Conservation (phyloP, 305 asterid genomes). For the Coffea humblotiana region DNA sequence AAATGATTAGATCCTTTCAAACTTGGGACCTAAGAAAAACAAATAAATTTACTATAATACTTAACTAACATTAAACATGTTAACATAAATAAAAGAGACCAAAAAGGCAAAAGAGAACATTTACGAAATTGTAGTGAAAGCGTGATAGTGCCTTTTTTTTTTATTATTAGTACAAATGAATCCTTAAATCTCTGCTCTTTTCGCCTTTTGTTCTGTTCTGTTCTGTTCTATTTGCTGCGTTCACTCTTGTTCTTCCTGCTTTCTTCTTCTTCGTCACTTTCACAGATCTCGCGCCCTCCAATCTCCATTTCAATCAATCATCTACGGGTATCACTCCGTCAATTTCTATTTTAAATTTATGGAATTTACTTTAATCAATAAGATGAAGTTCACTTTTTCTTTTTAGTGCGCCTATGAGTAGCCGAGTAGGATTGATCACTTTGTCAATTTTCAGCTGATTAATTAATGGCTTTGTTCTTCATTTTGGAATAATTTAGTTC, state of each 20-base stretch:
- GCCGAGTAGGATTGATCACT: background rate
- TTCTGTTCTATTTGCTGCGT: slow-evolving; percentile 5
- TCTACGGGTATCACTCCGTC: slow-evolving; percentile 1
- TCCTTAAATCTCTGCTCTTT: slow-evolving; percentile 9
- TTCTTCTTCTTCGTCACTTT: slow-evolving; percentile 1
- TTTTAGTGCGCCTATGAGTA: background rate
- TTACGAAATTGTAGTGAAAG: background rate
- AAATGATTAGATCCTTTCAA: background rate
- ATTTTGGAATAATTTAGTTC: background rate
- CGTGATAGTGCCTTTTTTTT: background rate
- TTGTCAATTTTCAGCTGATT: slow-evolving; percentile 4
- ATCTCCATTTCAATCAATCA: background rate
- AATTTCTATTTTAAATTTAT: background rate
- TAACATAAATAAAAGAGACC: background rate
- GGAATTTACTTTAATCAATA: background rate
- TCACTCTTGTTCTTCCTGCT: background rate
- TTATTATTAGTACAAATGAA: background rate
- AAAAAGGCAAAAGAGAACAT: background rate
- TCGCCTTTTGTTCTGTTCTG: background rate
- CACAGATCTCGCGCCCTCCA: slow-evolving; percentile 12
- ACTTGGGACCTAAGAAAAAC: background rate
- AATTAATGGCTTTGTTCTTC: slow-evolving; percentile 4
- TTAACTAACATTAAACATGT: background rate
- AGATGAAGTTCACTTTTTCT: background rate
- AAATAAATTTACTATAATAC: too few relatives aligned